Evolutionary conservation across 1,139 yeast genomes (phyloP), one percentile per base, ranked within the genome.

Genomic region (Chernovozyma aurita): DNA sequence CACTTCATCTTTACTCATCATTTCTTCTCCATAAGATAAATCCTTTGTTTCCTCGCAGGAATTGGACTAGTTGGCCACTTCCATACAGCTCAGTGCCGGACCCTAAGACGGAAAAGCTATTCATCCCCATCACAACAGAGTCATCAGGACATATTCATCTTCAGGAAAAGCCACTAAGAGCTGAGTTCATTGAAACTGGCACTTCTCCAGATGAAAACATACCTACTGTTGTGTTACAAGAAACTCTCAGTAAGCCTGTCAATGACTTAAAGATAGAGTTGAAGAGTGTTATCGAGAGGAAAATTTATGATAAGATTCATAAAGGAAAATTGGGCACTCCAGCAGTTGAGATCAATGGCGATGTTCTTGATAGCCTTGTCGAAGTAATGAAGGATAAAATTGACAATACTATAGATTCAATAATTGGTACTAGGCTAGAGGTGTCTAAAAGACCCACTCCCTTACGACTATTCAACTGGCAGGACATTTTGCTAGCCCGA

Each of bases 61-160:
- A 39, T 3, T 76, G 80, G 73, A 38, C 69, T 2, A 43, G 57
- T 1, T 78, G 81, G 82, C 82, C 81, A 0, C 42, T 64, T 15
- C 50, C 55, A 0, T 29, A 44, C 2, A 43, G 52, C 2, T 43
- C 45, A 9, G 64, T 68, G 0, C 75, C 76, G 0, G 61, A 62
- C 21, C 76, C 77, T 0, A 41, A 39, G 8, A 46, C 53, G 1
- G 30, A 42, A 3, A 34, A 28, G n/a, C n/a, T n/a, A n/a, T n/a
- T n/a, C n/a, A n/a, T n/a, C n/a, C n/a, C n/a, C 12, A n/a, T n/a
- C n/a, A n/a, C 40, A 37, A 12, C n/a, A n/a, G n/a, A n/a, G n/a
- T n/a, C 24, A 49, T 11, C 33, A 45, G 3, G 49, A 48, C 29
- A 8, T 24, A 5, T 5, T 5, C 8, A 24, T 5, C 8, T n/a